Evolutionary conservation across 176 grass and related monocot species (phyloP).

Genomic region (Oryza glaberrima): DNA sequence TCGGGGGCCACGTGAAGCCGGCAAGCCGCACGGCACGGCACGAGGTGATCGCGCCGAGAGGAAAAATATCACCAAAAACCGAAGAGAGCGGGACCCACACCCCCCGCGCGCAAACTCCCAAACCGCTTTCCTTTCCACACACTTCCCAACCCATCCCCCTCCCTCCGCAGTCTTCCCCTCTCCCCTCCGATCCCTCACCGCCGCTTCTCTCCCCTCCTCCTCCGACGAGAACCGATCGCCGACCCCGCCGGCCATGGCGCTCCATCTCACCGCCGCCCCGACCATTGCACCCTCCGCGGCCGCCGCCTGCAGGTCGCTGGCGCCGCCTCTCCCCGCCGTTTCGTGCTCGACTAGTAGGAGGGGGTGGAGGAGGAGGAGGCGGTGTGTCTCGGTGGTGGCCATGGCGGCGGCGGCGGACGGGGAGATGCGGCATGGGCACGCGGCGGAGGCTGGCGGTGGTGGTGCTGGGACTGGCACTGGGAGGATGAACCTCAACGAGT

Average conservation of each 20-base stretch:
- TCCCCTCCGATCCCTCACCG: conserved; percentile 22
- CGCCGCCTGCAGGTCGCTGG: too few species aligned
- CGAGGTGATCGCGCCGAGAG: not conserved
- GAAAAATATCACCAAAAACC: not conserved
- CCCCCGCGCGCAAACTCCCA: conserved; percentile 19
- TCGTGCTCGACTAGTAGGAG: not conserved
- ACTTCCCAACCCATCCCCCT: conserved; percentile 36
- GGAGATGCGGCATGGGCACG: not conserved
- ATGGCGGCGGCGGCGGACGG: not conserved
- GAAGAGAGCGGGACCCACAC: not conserved
- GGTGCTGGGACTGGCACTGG: not conserved
- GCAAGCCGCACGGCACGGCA: too few species aligned
- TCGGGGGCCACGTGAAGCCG: not conserved
- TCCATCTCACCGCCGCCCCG: not conserved
- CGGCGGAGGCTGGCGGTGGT: conserved; percentile 2
- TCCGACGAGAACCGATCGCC: not conserved
- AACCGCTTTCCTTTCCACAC: conserved; percentile 35
- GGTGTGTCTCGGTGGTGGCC: conserved; percentile 1
- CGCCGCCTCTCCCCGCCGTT: not conserved
- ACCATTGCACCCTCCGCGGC: not conserved
- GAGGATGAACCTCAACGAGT: conserved; percentile 84
- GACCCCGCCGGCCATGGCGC: conserved; percentile 27
- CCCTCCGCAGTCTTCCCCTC: not conserved
- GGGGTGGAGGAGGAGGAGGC: not conserved
- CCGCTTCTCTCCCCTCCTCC: not conserved